A percentile compares a stretch with the other conserved stretches of the same genome.
Evolutionary conservation across 495 filamentous ascomycete species (phyloP).

Genomic region (Penicillium mononematosum): DNA sequence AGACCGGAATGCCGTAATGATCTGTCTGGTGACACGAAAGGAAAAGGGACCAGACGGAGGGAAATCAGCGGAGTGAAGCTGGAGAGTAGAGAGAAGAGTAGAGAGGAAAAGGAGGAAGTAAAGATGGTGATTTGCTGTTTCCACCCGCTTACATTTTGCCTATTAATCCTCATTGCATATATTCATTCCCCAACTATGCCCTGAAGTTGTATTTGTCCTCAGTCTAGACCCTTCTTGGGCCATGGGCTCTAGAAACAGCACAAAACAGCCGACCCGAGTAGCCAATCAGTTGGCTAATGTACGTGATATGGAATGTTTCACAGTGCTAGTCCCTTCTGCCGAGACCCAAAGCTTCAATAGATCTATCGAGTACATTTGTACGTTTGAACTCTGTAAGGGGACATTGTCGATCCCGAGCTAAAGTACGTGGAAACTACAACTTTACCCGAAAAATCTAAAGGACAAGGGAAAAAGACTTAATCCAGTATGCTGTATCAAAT

Average conservation of each 20-base stretch:
- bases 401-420: conserved; percentile 8
- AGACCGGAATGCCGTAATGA: conserved; percentile 3
- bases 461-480: neutral
- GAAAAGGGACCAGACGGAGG: neutral
- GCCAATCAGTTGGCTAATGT: neutral
- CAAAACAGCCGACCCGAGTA: conserved; percentile 6
- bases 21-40: conserved; percentile 3
- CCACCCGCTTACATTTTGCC: neutral
- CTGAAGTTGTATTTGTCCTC: neutral
- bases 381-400: neutral
- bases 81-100: neutral
- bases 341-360: neutral
- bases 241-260: neutral
- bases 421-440: neutral
- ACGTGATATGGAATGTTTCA: neutral
- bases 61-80: neutral
- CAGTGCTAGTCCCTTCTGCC: too few relatives aligned
- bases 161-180: neutral
- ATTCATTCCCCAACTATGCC: neutral
- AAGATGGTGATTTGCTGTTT: neutral
- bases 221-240: conserved; percentile 2
- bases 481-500: conserved; percentile 12
- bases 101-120: neutral
- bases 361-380: neutral
- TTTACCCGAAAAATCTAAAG: neutral